A percentile compares a stretch with the other conserved stretches of the same genome.
phyloP scores from a whole-genome alignment of 2,329 filamentous ascomycete species.

The Claviceps citrina region DNA sequence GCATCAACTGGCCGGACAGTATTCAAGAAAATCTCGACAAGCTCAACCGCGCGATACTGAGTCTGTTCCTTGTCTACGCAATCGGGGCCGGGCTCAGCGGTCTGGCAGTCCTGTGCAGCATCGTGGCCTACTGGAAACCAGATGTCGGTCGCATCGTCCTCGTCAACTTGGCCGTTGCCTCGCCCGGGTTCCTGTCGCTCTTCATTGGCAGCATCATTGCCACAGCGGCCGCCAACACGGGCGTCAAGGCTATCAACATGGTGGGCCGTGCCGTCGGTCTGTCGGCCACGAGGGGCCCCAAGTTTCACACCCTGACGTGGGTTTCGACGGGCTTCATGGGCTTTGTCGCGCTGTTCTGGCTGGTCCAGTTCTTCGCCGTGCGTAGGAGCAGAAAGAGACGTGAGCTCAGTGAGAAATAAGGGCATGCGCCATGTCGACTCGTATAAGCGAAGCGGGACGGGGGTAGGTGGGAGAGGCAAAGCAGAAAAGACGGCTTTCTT shows the following conservation, averaged over 20 bases:
- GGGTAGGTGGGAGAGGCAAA: too few relatives aligned
- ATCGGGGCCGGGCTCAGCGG: constrained; percentile 27
- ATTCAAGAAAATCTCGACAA: constrained; percentile 32
- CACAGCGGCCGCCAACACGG: constrained; percentile 26
- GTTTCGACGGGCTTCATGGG: constrained; percentile 30
- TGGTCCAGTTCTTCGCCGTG: constrained; percentile 17
- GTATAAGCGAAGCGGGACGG: too few relatives aligned
- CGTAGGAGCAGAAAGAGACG: constrained; percentile 12
- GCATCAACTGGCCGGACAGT: constrained; percentile 28
- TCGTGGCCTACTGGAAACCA: constrained; percentile 21
- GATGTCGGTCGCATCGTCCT: constrained; percentile 14
- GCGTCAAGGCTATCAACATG: constrained; percentile 26
- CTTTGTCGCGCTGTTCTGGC: constrained; percentile 26
- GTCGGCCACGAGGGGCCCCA: constrained; percentile 24
- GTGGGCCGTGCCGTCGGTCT: constrained; percentile 30
- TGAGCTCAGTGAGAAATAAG: neutral
- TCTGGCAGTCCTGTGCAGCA: constrained; percentile 25
- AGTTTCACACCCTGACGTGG: constrained; percentile 33
- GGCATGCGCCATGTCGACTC: too few relatives aligned
- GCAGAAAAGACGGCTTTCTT: too few relatives aligned
- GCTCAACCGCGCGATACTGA: constrained; percentile 34
- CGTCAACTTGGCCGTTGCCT: constrained; percentile 23
- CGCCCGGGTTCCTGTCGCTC: constrained; percentile 22
- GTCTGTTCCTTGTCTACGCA: constrained; percentile 33
- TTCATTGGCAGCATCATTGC: constrained; percentile 28